These are phyloP conservation scores for Paecilomyces formosus DNA, from an alignment of 2,329 filamentous ascomycete genomes.

Conservation along the genomic window DNA sequence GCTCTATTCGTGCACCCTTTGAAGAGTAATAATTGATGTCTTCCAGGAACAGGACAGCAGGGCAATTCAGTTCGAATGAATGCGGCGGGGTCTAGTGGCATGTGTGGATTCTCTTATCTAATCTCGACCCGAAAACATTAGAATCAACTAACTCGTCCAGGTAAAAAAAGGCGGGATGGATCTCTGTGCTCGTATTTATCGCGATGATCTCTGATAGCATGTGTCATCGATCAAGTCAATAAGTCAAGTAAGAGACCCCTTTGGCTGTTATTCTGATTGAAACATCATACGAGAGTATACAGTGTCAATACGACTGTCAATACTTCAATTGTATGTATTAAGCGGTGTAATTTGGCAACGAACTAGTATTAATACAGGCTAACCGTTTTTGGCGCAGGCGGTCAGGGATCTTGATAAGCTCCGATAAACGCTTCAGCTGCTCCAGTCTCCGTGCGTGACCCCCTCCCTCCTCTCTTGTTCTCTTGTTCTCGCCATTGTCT, in stretches of 20 bases:
- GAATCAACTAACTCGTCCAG: background rate
- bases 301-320: too few relatives aligned
- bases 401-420: background rate
- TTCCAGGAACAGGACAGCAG: background rate
- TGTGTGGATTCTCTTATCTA: slow-evolving; percentile 8
- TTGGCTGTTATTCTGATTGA: too few relatives aligned
- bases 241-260: too few relatives aligned
- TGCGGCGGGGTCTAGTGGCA: background rate
- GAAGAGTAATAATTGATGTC: background rate
- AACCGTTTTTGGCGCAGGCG: background rate
- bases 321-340: too few relatives aligned
- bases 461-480: background rate
- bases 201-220: too few relatives aligned
- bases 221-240: too few relatives aligned
- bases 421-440: background rate
- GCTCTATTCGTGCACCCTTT: background rate
- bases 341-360: too few relatives aligned
- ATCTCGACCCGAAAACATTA: background rate
- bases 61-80: background rate
- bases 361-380: too few relatives aligned
- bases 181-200: background rate
- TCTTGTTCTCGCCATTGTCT: background rate
- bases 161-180: background rate
- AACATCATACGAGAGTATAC: too few relatives aligned
- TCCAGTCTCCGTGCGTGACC: background rate